phyloP scores from a whole-genome alignment of 106 monocot species.

The Posidonia australis region DNA sequence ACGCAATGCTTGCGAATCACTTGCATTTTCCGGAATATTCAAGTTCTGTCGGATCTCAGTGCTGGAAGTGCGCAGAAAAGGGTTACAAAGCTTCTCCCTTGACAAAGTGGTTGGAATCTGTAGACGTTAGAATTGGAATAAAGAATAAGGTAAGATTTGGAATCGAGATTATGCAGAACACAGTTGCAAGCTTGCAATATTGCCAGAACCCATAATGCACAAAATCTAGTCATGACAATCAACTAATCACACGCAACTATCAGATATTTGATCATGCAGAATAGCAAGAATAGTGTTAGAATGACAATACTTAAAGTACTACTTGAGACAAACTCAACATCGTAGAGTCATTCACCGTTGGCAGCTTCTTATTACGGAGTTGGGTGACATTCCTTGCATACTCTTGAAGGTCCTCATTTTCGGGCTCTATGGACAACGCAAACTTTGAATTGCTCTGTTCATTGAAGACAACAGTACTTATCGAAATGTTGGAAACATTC shows the following conservation, averaged over 20 bases:
- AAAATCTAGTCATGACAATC: too few relatives aligned
- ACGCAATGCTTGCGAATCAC: constrained; percentile 56
- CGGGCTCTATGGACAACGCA: constrained; percentile 78
- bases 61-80: constrained; percentile 72
- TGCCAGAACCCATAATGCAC: too few relatives aligned
- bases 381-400: constrained; percentile 53
- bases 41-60: constrained; percentile 54
- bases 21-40: constrained; percentile 51
- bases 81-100: constrained; percentile 79
- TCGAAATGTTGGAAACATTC: background rate
- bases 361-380: constrained; percentile 64
- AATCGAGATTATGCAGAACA: background rate
- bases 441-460: constrained; percentile 93
- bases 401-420: constrained; percentile 54
- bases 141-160: background rate
- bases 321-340: background rate
- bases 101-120: constrained; percentile 87
- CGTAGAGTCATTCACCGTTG: constrained; percentile 39
- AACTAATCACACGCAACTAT: background rate
- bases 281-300: too few relatives aligned
- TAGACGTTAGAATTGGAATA: background rate
- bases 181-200: too few relatives aligned
- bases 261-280: too few relatives aligned
- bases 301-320: too few relatives aligned
- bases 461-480: background rate